phyloP scores from a whole-genome alignment of 2,329 filamentous ascomycete genomes.

The Podosphaera xanthii region DNA sequence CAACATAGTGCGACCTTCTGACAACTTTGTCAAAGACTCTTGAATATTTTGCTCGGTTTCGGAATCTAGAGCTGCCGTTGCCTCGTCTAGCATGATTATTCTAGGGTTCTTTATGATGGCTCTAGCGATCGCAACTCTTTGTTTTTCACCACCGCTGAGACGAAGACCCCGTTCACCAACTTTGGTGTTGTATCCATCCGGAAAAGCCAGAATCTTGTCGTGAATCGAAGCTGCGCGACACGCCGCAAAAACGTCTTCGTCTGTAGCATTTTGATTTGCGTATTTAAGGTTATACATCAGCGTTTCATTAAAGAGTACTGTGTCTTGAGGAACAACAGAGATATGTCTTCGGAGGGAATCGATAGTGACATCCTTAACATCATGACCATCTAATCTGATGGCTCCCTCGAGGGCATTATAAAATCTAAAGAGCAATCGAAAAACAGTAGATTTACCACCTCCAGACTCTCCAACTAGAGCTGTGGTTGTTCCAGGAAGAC shows the following conservation, averaged over 20 bases:
- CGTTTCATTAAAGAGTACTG: constrained; percentile 81
- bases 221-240: constrained; percentile 79
- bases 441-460: constrained; percentile 89
- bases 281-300: constrained; percentile 91
- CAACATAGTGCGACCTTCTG: constrained; percentile 70
- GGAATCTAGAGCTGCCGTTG: constrained; percentile 74
- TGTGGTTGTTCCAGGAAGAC: constrained; percentile 73
- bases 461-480: constrained; percentile 92
- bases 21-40: constrained; percentile 58
- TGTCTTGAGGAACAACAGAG: constrained; percentile 92
- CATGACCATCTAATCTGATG: constrained; percentile 64
- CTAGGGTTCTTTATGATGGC: constrained; percentile 81
- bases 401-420: constrained; percentile 66
- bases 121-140: constrained; percentile 77
- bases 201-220: constrained; percentile 74
- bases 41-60: constrained; percentile 90
- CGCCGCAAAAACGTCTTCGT: constrained; percentile 61
- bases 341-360: constrained; percentile 82
- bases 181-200: constrained; percentile 70
- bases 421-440: constrained; percentile 87
- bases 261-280: constrained; percentile 56
- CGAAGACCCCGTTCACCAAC: constrained; percentile 77
- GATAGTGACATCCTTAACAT: constrained; percentile 73
- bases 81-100: constrained; percentile 84
- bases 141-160: constrained; percentile 77